A percentile compares a stretch with the other conserved stretches of the same genome.
Conservation (phyloP, 768 basidiomycete species). For the Mrakia hoshinonis region DNA sequence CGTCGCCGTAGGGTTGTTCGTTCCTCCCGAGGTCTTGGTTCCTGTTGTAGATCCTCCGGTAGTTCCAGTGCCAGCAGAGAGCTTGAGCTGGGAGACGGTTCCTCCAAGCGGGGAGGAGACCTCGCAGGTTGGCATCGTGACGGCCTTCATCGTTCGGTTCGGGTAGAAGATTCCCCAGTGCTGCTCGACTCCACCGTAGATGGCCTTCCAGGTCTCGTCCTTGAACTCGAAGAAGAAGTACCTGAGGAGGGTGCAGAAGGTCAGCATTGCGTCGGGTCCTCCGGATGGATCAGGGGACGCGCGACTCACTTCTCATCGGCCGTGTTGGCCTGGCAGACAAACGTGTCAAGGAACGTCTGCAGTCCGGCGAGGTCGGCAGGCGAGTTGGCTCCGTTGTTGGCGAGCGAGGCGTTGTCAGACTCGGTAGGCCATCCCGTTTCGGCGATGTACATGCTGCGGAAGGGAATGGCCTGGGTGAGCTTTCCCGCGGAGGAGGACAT, state of each 20-base stretch:
- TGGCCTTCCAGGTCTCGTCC: constrained; percentile 72
- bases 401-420: constrained; percentile 42
- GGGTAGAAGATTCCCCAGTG: constrained; percentile 62
- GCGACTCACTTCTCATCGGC: constrained; percentile 42
- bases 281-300: not conserved
- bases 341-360: constrained; percentile 71
- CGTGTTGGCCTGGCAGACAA: constrained; percentile 74
- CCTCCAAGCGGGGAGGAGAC: constrained; percentile 19
- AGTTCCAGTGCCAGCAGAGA: not conserved
- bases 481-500: not conserved
- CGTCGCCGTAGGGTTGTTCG: not conserved
- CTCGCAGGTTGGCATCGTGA: constrained; percentile 7
- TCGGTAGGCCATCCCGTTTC: constrained; percentile 58
- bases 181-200: constrained; percentile 58
- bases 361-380: constrained; percentile 46
- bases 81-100: constrained; percentile 13
- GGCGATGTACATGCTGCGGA: constrained; percentile 81
- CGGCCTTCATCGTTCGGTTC: constrained; percentile 18
- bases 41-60: not conserved
- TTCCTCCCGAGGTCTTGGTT: not conserved
- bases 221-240: constrained; percentile 50
- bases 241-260: too few relatives aligned
- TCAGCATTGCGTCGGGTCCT: not conserved
- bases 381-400: constrained; percentile 55
- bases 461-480: not conserved